These are phyloP conservation scores for Phaeosphaeria sp. DNA, from an alignment of 2,329 filamentous ascomycete genomes.

Conservation along the genomic window DNA sequence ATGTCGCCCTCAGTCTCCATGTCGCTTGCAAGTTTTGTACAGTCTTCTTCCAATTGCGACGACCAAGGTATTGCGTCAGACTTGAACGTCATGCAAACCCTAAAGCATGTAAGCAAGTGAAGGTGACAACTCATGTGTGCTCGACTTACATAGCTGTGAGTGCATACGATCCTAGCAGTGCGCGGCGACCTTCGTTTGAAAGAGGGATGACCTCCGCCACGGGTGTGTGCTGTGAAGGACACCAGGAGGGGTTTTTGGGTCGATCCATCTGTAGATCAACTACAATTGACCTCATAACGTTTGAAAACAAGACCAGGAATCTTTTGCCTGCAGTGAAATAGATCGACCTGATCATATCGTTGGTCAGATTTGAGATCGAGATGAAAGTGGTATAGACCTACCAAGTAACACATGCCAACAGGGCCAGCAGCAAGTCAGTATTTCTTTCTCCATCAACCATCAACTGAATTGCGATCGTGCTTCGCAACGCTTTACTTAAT, in stretches of 20 bases:
- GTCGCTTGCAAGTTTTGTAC: conserved; percentile 55
- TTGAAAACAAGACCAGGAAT: conserved; percentile 21
- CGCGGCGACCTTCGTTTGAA: conserved; percentile 60
- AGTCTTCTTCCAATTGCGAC: conserved; percentile 64
- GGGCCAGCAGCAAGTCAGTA: conserved; percentile 40
- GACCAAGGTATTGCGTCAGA: conserved; percentile 64
- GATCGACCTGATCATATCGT: conserved; percentile 16
- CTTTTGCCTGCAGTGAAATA: conserved; percentile 25
- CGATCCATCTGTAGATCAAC: conserved; percentile 29
- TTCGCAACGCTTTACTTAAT: conserved; percentile 22
- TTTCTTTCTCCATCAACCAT: conserved; percentile 33
- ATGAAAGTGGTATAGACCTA: too few species aligned
- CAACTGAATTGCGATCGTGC: conserved; percentile 23
- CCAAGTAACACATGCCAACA: conserved; percentile 31
- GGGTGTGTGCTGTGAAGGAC: conserved; percentile 8
- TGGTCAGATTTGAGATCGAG: too few species aligned
- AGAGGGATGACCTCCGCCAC: conserved; percentile 7
- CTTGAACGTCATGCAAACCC: conserved; percentile 22
- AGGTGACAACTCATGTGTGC: neutral
- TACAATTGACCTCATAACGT: conserved; percentile 21
- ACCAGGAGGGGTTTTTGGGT: conserved; percentile 11
- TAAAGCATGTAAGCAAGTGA: conserved; percentile 1
- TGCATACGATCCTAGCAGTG: conserved; percentile 58
- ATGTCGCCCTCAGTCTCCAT: conserved; percentile 60
- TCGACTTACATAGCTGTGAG: conserved; percentile 48